phyloP scores from a whole-genome alignment of 2,329 filamentous ascomycete species.

The Mycosphaerella sp. region DNA sequence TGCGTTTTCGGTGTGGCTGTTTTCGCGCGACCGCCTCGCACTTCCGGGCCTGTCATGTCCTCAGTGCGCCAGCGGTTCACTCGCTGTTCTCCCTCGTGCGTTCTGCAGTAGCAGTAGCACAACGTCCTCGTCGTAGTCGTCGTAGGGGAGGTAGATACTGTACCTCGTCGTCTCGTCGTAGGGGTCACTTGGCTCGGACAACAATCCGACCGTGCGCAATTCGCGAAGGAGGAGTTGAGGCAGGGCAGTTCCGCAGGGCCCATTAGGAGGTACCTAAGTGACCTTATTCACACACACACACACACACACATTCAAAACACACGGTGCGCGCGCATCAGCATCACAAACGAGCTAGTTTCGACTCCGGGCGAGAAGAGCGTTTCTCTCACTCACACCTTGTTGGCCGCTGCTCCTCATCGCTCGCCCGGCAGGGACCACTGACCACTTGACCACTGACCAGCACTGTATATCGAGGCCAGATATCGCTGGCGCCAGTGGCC shows the following conservation, averaged over 20 bases:
- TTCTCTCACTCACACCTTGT: too few species aligned
- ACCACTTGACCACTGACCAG: neutral
- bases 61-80: conserved; percentile 2
- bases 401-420: too few species aligned
- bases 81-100: neutral
- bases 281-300: too few species aligned
- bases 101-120: too few species aligned
- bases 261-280: too few species aligned
- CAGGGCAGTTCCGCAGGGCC: neutral
- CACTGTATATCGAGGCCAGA: neutral
- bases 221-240: neutral
- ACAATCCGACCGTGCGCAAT: neutral
- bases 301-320: conserved; percentile 1
- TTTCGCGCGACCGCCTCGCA: conserved; percentile 13
- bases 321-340: conserved; percentile 1
- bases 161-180: neutral
- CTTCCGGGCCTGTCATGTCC: conserved; percentile 10
- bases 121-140: too few species aligned
- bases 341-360: neutral
- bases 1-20: conserved; percentile 15
- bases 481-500: neutral
- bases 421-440: neutral
- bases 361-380: neutral
- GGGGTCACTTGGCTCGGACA: conserved; percentile 1
- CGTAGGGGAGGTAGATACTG: too few species aligned